Evolutionary conservation across 169 alveolate genomes (phyloP), one percentile per base, ranked within the genome.

Genomic region (Perkinsus olseni): DNA sequence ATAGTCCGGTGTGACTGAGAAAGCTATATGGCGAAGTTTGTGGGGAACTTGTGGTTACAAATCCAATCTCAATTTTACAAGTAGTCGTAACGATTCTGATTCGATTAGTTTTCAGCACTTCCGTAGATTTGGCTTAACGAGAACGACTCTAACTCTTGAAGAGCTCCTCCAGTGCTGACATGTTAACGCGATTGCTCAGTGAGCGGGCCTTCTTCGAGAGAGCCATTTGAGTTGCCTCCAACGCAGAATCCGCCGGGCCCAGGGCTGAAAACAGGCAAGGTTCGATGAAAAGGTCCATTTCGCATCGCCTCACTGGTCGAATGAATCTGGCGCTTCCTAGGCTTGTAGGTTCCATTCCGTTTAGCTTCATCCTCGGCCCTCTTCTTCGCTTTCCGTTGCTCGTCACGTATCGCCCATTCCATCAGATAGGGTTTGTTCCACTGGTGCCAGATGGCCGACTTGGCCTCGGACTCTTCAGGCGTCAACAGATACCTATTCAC

Each of bases 381-480:
- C 82, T 62, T 62, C 82, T 62, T 62, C 34, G 82, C 82, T 24
- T 62, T 62, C 28, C 82, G 82, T 62, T 62, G 82, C 17, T 62
- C 82, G 17, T 62, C 82, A 13, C 82, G 28, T 62, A 62, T 62
- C 17, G 82, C 82, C 82, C 82, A 62, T 62, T 62, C 82, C 82
- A 62, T 62, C 10, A 62, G 34, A 28, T 62, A 62, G 28, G 82
- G 82, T 24, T 62, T 62, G 17, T 62, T 62, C 82, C 82, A 62
- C 82, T 62, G 82, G 17, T 36, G 92, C 95, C 95, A 93, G 74
- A 93, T 92, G n/a, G 92, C 93, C n/a, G 95, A 93, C 92, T 93
- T 93, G 8, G 95, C 94, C 24, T 92, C 91, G 37, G 91, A 20
- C 37, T 93, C 95, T n/a, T 74, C 74, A 37, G 82, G 94, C 39